Conservation (phyloP, 371 early-diverging fungal species). For the Blastocladiella emersonii region DNA sequence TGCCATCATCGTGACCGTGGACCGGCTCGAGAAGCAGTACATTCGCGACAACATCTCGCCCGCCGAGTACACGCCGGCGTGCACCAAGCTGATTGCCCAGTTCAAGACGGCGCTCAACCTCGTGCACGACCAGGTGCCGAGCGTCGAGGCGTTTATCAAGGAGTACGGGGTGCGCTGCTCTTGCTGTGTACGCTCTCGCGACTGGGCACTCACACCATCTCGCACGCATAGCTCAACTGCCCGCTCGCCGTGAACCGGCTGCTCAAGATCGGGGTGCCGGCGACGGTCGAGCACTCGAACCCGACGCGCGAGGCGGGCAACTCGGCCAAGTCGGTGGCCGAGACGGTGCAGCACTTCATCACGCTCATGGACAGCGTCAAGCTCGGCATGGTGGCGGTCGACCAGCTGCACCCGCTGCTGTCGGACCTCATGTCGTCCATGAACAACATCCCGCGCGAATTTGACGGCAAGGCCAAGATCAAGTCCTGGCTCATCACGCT, state of each 20-base stretch:
- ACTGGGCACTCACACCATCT: background rate
- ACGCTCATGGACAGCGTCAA: conserved; percentile 84
- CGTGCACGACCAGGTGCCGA: conserved; percentile 44
- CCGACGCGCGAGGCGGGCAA: conserved; percentile 25
- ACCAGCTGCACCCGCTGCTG: conserved; percentile 82
- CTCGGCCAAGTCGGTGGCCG: conserved; percentile 68
- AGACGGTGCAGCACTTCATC: conserved; percentile 75
- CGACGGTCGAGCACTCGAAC: conserved; percentile 60
- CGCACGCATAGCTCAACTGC: conserved; percentile 38
- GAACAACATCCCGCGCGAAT: conserved; percentile 52
- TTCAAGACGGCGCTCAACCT: conserved; percentile 81
- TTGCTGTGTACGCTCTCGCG: background rate
- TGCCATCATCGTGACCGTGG: conserved; percentile 74
- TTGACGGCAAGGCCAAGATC: conserved; percentile 53
- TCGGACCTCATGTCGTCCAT: conserved; percentile 76
- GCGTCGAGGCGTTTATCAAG: conserved; percentile 62
- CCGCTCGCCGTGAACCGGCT: conserved; percentile 66
- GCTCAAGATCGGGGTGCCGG: conserved; percentile 72
- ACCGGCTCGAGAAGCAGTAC: conserved; percentile 85
- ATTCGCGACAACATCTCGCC: conserved; percentile 72
- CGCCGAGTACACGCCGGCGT: conserved; percentile 73
- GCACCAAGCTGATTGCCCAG: conserved; percentile 78
- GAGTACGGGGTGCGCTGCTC: conserved; percentile 51
- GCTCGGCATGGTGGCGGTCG: conserved; percentile 72
- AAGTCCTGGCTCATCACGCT: conserved; percentile 78